Evolutionary conservation across 1,284 basidiomycete genomes (phyloP).

Genomic region (Boletus holoroseus): DNA sequence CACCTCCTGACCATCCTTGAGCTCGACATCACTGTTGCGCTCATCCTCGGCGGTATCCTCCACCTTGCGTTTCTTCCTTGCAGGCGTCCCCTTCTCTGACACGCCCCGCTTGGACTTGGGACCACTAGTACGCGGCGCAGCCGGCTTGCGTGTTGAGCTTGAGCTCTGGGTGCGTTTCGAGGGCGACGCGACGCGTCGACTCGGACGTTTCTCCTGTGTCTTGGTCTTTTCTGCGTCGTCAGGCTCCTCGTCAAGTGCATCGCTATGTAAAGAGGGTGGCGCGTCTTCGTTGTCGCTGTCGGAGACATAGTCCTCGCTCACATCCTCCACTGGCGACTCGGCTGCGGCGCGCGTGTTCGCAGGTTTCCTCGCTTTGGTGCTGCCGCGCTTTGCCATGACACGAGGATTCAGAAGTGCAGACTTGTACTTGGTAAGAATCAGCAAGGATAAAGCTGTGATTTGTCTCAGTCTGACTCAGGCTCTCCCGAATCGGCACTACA

Average conservation of each 20-base stretch:
- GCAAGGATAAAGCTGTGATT: neutral
- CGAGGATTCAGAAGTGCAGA: neutral
- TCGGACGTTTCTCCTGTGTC: conserved; percentile 17
- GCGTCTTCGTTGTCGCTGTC: conserved; percentile 12
- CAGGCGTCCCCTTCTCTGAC: conserved; percentile 14
- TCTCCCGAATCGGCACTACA: neutral
- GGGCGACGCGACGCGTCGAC: conserved; percentile 5
- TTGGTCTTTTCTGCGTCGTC: conserved; percentile 1
- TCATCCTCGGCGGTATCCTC: conserved; percentile 31
- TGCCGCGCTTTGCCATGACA: conserved; percentile 19
- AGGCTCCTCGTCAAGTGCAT: conserved; percentile 44
- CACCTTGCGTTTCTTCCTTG: conserved; percentile 20
- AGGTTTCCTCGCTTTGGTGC: conserved; percentile 6
- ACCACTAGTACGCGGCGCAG: conserved; percentile 6
- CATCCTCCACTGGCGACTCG: conserved; percentile 7
- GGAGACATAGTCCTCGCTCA: conserved; percentile 11
- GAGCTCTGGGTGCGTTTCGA: conserved; percentile 8
- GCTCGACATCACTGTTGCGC: conserved; percentile 42
- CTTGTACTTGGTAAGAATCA: neutral
- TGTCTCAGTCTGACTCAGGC: neutral
- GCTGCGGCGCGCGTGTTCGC: neutral
- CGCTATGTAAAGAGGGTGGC: conserved; percentile 37
- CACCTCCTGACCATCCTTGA: conserved; percentile 64
- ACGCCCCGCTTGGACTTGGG: conserved; percentile 12
- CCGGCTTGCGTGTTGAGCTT: conserved; percentile 1